Conservation (phyloP, 1,139 yeast genomes). For the Chernovozyma sophiae-reginae region DNA sequence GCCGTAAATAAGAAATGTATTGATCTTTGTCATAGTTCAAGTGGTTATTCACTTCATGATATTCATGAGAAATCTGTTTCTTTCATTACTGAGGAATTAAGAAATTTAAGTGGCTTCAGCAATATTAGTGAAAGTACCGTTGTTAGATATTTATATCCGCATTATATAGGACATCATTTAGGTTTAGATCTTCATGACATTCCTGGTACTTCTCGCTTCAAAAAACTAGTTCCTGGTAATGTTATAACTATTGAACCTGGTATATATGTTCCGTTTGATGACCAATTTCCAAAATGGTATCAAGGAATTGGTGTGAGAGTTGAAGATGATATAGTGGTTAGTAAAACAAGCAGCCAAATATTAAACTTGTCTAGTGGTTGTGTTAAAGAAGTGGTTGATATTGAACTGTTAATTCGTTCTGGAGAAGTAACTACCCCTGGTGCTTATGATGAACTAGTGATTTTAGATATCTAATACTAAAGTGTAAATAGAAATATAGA, state of each 20-base stretch:
- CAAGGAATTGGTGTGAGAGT: constrained; percentile 92
- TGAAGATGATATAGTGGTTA: constrained; percentile 88
- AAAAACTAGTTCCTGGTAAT: constrained; percentile 52
- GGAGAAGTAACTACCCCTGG: constrained; percentile 52
- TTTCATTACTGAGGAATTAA: constrained; percentile 57
- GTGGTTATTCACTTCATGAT: constrained; percentile 61
- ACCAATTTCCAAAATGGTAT: constrained; percentile 70
- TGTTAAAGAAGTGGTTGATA: constrained; percentile 76
- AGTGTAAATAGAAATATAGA: too few species aligned
- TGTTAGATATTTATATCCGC: constrained; percentile 69
- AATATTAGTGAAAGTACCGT: constrained; percentile 49
- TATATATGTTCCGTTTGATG: constrained; percentile 70
- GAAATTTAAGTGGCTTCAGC: constrained; percentile 63
- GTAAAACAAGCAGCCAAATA: constrained; percentile 51
- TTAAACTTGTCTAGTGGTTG: constrained; percentile 70
- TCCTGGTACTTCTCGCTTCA: constrained; percentile 54
- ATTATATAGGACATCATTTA: constrained; percentile 90
- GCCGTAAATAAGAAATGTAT: constrained; percentile 80
- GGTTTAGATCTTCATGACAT: constrained; percentile 93
- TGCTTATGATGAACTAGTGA: constrained; percentile 44
- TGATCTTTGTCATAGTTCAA: constrained; percentile 52
- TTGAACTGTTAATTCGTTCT: constrained; percentile 57
- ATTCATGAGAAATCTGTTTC: constrained; percentile 68
- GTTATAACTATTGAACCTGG: constrained; percentile 96
- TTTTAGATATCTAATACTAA: constrained; percentile 38